Evolutionary conservation across 2,329 filamentous ascomycete species (phyloP).

Genomic region (Torrubiellomyces zombiae): DNA sequence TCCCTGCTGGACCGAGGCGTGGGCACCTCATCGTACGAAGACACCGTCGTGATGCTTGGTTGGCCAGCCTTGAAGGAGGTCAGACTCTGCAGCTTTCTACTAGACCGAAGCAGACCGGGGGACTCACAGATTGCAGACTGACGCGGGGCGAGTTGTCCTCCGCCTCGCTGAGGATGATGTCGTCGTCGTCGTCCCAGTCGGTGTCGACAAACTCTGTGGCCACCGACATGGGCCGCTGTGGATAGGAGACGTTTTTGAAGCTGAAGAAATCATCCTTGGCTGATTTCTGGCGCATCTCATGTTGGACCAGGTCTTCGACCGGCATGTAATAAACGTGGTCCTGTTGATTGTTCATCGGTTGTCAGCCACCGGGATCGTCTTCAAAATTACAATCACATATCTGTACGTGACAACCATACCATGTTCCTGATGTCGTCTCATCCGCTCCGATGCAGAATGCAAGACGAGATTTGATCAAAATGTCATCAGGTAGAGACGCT

Average conservation of each 20-base stretch:
- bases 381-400: no score
- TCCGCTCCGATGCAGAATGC: no score
- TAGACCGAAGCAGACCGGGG: no score
- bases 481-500: neutral
- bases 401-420: no score
- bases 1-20: constrained; percentile 56
- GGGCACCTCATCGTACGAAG: constrained; percentile 67
- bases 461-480: no score
- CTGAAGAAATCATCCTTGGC: constrained; percentile 45
- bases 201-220: constrained; percentile 67
- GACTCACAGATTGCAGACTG: constrained; percentile 56
- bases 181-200: constrained; percentile 51
- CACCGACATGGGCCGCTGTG: constrained; percentile 46
- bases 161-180: constrained; percentile 35
- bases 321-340: constrained; percentile 19
- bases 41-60: constrained; percentile 70
- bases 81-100: constrained; percentile 1
- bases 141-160: constrained; percentile 51
- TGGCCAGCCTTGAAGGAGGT: constrained; percentile 39
- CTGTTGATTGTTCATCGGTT: no score
- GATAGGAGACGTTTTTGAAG: constrained; percentile 29
- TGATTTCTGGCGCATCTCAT: constrained; percentile 36
- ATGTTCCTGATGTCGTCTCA: no score
- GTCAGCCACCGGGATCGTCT: no score
- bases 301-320: constrained; percentile 21